These are phyloP conservation scores for Termitomyces heimii DNA, from an alignment of 768 basidiomycete genomes.

Conservation along the genomic window DNA sequence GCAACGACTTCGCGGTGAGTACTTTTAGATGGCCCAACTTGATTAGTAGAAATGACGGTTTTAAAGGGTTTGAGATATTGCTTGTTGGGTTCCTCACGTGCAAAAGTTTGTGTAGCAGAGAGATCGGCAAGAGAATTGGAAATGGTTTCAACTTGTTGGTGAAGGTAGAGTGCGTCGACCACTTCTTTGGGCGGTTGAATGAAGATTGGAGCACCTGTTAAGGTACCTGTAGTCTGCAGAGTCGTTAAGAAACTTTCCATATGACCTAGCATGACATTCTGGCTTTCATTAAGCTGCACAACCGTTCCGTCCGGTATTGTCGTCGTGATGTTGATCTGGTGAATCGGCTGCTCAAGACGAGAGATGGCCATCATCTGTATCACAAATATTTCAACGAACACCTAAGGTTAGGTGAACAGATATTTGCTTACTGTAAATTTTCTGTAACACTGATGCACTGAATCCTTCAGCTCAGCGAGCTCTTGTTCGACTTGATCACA, in stretches of 20 bases:
- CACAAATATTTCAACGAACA: not conserved
- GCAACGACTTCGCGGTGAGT: slow-evolving; percentile 8
- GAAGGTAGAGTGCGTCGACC: slow-evolving; percentile 8
- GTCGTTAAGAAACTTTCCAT: slow-evolving; percentile 8
- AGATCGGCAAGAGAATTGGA: slow-evolving; percentile 6
- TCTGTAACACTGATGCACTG: slow-evolving; percentile 9
- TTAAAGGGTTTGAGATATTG: slow-evolving; percentile 7
- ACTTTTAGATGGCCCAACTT: not conserved
- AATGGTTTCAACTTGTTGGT: slow-evolving; percentile 10
- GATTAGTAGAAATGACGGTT: slow-evolving; percentile 1
- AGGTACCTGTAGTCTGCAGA: not conserved
- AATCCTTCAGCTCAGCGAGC: slow-evolving; percentile 6
- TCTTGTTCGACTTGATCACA: slow-evolving; percentile 6
- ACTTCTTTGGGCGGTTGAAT: slow-evolving; percentile 3
- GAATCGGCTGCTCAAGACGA: slow-evolving; percentile 6
- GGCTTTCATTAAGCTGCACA: slow-evolving; percentile 4
- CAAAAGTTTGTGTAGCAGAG: slow-evolving; percentile 2
- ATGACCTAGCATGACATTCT: slow-evolving; percentile 1
- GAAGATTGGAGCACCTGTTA: not conserved
- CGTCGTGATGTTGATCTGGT: not conserved
- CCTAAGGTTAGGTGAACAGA: not conserved
- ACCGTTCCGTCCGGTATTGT: not conserved
- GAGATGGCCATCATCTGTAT: slow-evolving; percentile 8
- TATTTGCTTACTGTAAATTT: slow-evolving; percentile 9
- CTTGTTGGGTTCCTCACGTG: slow-evolving; percentile 1